A percentile compares a stretch with the other conserved stretches of the same genome.
Conservation (phyloP, 208 protist species). For the Kentomonas sorsogonicus region DNA sequence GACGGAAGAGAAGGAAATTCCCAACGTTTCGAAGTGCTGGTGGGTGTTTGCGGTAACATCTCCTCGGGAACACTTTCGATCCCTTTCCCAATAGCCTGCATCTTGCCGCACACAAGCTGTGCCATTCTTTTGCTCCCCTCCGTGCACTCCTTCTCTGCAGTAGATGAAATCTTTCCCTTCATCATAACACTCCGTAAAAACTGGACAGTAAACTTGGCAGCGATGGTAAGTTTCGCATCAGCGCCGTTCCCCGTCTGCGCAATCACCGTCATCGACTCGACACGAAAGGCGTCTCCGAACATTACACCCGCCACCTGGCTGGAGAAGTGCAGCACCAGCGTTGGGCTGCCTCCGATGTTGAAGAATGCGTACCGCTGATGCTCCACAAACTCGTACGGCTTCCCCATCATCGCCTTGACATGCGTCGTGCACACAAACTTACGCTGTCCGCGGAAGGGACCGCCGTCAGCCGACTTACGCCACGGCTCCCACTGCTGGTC, state of each 20-base stretch:
- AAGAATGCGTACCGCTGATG: slow-evolving; percentile 61
- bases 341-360: slow-evolving; percentile 40
- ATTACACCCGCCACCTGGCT: slow-evolving; percentile 50
- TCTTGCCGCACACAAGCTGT: too few relatives aligned
- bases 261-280: slow-evolving; percentile 38
- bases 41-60: too few relatives aligned
- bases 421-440: slow-evolving; percentile 46
- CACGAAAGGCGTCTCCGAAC: slow-evolving; percentile 57
- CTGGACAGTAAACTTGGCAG: slow-evolving; percentile 39
- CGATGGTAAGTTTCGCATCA: slow-evolving; percentile 26
- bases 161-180: slow-evolving; percentile 33
- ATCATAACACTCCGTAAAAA: slow-evolving; percentile 53
- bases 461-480: slow-evolving; percentile 28
- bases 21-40: too few relatives aligned
- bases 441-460: slow-evolving; percentile 45
- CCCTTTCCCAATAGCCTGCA: too few relatives aligned
- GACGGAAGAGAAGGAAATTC: too few relatives aligned
- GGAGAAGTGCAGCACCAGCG: slow-evolving; percentile 56
- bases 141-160: slow-evolving; percentile 30
- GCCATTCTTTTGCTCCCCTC: slow-evolving; percentile 31
- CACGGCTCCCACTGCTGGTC: slow-evolving; percentile 49
- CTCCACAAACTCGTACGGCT: slow-evolving; percentile 45
- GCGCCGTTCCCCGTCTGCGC: slow-evolving; percentile 20
- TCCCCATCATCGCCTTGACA: slow-evolving; percentile 48
- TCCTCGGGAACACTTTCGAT: too few relatives aligned